Evolutionary conservation across 2,329 filamentous ascomycete genomes (phyloP), one percentile per base, ranked within the genome.

Genomic region (Ophiostoma himal-ulmi): DNA sequence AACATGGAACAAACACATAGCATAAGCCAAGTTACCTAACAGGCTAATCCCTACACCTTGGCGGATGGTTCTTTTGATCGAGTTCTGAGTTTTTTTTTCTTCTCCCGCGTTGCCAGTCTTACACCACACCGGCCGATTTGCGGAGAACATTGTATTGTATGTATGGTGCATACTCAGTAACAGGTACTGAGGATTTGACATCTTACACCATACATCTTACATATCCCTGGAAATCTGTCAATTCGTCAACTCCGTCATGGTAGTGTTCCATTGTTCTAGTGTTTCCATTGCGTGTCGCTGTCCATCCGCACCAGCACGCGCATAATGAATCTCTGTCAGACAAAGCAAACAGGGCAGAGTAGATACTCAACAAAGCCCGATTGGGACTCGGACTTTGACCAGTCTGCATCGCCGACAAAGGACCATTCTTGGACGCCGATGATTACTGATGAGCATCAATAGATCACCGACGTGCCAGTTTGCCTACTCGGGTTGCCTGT

Each of bases 181-280:
- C 14, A 17, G 44, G 13, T 5, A 48, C 14, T 48, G 11, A 48
- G 17, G 14, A 14, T 26, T 26, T 10, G n/a, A 57, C 22, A 57
- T 26, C 52, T 57, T 57, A 57, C 22, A 22, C 52, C 52, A 26
- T 57, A 57, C 52, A 57, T 57, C 52, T 57, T 57, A 57, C 52
- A 30, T 57, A 57, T 57, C 52, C 52, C 52, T 57, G 52, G 26
- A 57, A 57, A 57, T 13, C 52, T 10, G n/a, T 26, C 52, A 57
- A 26, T 30, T 22, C 52, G 52, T 26, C 22, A 57, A 26, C 52
- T 57, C 52, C 22, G 11, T 26, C 52, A 26, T 7, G 52, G 22
- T 14, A 13, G 52, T 57, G 52, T 26, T 57, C 52, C 52, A 57
- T 57, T 57, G 52, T 57, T 57, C 22, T 30, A 57, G 52, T 57